Base-by-base conservation (phyloP, 805 yeast genomes). In the Komagataella kurtzmanii region DNA sequence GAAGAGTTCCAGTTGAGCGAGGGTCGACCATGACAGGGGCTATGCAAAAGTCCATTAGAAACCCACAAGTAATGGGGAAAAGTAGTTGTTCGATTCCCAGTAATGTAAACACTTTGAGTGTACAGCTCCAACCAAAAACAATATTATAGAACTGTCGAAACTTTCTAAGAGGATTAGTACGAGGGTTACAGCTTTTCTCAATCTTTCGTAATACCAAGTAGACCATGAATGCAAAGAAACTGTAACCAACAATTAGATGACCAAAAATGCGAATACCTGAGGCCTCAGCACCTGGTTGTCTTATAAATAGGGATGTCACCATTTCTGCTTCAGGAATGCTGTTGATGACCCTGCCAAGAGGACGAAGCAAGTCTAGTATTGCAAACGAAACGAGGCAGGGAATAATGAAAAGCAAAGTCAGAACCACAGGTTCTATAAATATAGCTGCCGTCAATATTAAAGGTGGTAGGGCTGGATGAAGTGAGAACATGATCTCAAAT, bases 21-120 rank as follows among this genome's bases (percentile, higher is more conserved):
- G 54, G 30, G 0, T 53, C 54, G 4, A 61, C 55, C 2, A 80
- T 58, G 3, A 85, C 57, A 1, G 95, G 93, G 3, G 83, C 70
- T 3, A 82, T 55, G 2, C 88, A 82, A 53, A 84, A 69, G 57
- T 85, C 90, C 24, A 91, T 64, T 60, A 88, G 75, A 56, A 79
- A 65, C 1, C 99, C 99, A 60, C 97, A 89, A 58, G 80, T 80
- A 0, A 85, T 72, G 1, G 99, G 99, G 69, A 93, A 91, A 6
- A 83, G 70, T n/a, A 85, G 73, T 50, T 89, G 74, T 62, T 93
- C 99, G 49, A 88, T 75, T 4, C 82, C 75, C 60, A 90, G 85
- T 23, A 93, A 75, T 10, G 77, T 59, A 53, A 87, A 78, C 12
- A 91, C 95, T 62, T 90, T 91, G 21, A 81, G 59, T 2, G 95